phyloP scores from a whole-genome alignment of 2,329 filamentous ascomycete genomes.

The Gyromitra esculenta region DNA sequence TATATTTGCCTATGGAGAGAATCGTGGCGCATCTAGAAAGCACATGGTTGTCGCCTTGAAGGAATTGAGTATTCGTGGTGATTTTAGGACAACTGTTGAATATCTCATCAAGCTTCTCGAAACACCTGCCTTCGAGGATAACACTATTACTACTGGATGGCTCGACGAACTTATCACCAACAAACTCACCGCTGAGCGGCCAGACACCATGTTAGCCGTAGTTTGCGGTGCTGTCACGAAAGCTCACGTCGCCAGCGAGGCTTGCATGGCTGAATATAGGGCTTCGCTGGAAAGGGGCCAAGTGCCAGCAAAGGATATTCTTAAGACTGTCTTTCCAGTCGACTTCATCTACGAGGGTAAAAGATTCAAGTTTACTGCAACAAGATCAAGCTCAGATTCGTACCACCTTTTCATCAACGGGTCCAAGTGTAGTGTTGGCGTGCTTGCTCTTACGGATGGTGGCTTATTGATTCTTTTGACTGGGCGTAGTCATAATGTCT shows the following conservation, averaged over 20 bases:
- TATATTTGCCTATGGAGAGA: slow-evolving; percentile 99
- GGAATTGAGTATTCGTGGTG: slow-evolving; percentile 98
- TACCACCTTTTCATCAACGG: slow-evolving; percentile 99
- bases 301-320: slow-evolving; percentile 92
- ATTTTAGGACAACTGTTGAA: slow-evolving; percentile 98
- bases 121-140: slow-evolving; percentile 97
- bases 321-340: slow-evolving; percentile 96
- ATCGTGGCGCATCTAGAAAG: slow-evolving; percentile 92
- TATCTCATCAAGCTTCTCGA: slow-evolving; percentile 99
- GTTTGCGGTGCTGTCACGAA: slow-evolving; percentile 95
- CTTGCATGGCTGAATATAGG: slow-evolving; percentile 85
- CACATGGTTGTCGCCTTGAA: slow-evolving; percentile 99
- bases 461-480: slow-evolving; percentile 89
- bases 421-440: slow-evolving; percentile 92
- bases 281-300: slow-evolving; percentile 94
- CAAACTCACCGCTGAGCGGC: slow-evolving; percentile 93
- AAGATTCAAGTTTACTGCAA: slow-evolving; percentile 98
- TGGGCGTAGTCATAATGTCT: slow-evolving; percentile 95
- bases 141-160: slow-evolving; percentile 99
- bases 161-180: slow-evolving; percentile 98
- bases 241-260: slow-evolving; percentile 92
- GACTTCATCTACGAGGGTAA: slow-evolving; percentile 98
- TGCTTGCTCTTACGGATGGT: slow-evolving; percentile 91
- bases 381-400: slow-evolving; percentile 87
- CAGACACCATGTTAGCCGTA: slow-evolving; percentile 91